These are phyloP conservation scores for Eurotiales sp. DNA, from an alignment of 2,329 filamentous ascomycete genomes.

Conservation along the genomic window DNA sequence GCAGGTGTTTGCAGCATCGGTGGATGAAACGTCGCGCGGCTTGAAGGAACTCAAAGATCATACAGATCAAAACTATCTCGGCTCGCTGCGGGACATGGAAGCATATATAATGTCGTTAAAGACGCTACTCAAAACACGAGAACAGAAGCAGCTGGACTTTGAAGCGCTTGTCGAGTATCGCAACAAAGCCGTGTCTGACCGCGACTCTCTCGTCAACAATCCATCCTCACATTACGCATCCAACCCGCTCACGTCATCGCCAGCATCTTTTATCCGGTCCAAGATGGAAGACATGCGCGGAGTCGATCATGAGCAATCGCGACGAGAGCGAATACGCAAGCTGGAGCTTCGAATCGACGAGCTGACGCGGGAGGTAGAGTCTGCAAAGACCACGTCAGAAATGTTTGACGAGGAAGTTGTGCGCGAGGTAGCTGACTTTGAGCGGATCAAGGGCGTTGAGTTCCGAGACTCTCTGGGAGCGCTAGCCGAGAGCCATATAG, in stretches of 20 bases:
- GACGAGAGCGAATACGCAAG: conserved; percentile 81
- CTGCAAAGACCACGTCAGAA: conserved; percentile 79
- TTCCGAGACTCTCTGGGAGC: conserved; percentile 83
- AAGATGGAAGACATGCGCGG: conserved; percentile 97
- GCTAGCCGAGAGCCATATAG: conserved; percentile 78
- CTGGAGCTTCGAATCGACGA: conserved; percentile 91
- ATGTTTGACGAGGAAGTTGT: conserved; percentile 96
- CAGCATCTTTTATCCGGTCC: conserved; percentile 80
- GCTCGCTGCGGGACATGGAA: conserved; percentile 90
- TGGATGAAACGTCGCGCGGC: conserved; percentile 77
- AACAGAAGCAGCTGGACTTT: conserved; percentile 97
- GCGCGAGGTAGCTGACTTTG: conserved; percentile 88
- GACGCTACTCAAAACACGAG: conserved; percentile 81
- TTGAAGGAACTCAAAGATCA: conserved; percentile 80
- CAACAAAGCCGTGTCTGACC: conserved; percentile 81
- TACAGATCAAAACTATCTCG: conserved; percentile 93
- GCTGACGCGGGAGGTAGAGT: conserved; percentile 82
- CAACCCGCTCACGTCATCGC: conserved; percentile 56
- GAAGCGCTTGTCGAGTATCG: conserved; percentile 95
- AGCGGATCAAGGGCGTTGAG: conserved; percentile 91
- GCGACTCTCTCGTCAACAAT: conserved; percentile 71
- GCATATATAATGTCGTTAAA: conserved; percentile 87
- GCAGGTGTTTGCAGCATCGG: conserved; percentile 78
- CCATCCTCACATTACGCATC: conserved; percentile 56
- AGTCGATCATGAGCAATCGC: conserved; percentile 89